A percentile compares a stretch with the other conserved stretches of the same genome.
phyloP scores from a whole-genome alignment of 495 filamentous ascomycete genomes.

The Parathielavia hyrcaniae region DNA sequence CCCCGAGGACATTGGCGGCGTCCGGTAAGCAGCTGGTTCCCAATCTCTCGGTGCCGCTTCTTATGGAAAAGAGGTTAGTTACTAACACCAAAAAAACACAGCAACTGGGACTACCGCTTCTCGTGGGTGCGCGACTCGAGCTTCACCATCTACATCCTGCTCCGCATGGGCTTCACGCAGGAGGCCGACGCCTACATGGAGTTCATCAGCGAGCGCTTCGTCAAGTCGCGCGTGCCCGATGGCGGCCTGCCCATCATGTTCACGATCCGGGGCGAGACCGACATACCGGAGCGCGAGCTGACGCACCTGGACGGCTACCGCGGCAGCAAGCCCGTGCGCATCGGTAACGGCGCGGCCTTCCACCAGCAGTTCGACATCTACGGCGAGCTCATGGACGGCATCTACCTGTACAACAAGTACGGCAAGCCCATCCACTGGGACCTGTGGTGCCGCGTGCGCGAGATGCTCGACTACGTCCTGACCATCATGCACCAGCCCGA shows the following conservation, averaged over 20 bases:
- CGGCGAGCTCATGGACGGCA: conserved; percentile 66
- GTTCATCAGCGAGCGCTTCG: conserved; percentile 64
- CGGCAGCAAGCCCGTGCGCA: conserved; percentile 61
- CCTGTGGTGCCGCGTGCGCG: conserved; percentile 45
- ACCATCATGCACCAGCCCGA: conserved; percentile 54
- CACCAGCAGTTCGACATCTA: conserved; percentile 73
- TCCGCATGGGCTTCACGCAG: conserved; percentile 65
- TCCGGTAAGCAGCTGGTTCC: conserved; percentile 34
- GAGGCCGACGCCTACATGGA: conserved; percentile 69
- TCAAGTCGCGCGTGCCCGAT: conserved; percentile 41
- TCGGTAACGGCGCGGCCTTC: conserved; percentile 67
- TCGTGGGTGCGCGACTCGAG: conserved; percentile 69
- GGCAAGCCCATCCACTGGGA: conserved; percentile 70
- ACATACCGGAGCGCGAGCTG: conserved; percentile 62
- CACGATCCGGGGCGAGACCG: conserved; percentile 63
- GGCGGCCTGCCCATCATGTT: conserved; percentile 70
- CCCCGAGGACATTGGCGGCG: conserved; percentile 64
- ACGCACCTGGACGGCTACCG: conserved; percentile 62
- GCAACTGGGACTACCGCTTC: conserved; percentile 76
- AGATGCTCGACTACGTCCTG: conserved; percentile 45
- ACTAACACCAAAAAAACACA: conserved; percentile 18
- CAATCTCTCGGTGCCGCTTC: neutral
- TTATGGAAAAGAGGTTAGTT: neutral
- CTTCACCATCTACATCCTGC: conserved; percentile 69
- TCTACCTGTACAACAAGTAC: conserved; percentile 73